phyloP scores from a whole-genome alignment of 306 rosid species.

The Psophocarpus tetragonolobus region DNA sequence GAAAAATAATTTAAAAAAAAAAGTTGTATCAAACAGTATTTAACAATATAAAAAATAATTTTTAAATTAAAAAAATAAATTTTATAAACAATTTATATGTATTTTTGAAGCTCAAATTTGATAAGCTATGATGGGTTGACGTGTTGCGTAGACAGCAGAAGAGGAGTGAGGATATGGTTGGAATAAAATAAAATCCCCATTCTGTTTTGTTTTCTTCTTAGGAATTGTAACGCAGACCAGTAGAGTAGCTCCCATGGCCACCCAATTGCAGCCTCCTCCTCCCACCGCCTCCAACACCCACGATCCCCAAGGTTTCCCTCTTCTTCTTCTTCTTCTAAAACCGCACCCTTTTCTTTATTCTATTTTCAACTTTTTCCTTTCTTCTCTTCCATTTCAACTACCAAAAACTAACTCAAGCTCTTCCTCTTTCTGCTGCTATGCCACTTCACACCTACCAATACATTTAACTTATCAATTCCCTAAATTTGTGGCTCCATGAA shows the following conservation, averaged over 20 bases:
- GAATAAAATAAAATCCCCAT: too few species aligned
- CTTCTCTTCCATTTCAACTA: not conserved
- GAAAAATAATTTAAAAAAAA: too few species aligned
- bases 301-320: constrained; percentile 48
- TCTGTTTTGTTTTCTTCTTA: too few species aligned
- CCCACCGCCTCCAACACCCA: constrained; percentile 43
- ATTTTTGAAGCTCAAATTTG: too few species aligned
- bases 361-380: not conserved
- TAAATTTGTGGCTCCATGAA: not conserved
- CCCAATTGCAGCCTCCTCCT: constrained; percentile 49
- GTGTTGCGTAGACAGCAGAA: too few species aligned
- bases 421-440: not conserved
- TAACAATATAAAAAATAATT: too few species aligned
- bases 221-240: not conserved
- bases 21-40: too few species aligned
- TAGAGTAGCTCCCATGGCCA: constrained; percentile 46
- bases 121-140: too few species aligned
- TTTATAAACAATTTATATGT: too few species aligned
- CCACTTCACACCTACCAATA: not conserved
- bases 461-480: not conserved
- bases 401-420: not conserved
- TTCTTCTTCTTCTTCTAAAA: not conserved
- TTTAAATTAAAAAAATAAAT: too few species aligned
- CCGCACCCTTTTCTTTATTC: not conserved
- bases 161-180: too few species aligned